A percentile compares a stretch with the other conserved stretches of the same genome.
These are phyloP conservation scores for Neonectria coccinea DNA, from an alignment of 2,329 filamentous ascomycete species.

Conservation along the genomic window DNA sequence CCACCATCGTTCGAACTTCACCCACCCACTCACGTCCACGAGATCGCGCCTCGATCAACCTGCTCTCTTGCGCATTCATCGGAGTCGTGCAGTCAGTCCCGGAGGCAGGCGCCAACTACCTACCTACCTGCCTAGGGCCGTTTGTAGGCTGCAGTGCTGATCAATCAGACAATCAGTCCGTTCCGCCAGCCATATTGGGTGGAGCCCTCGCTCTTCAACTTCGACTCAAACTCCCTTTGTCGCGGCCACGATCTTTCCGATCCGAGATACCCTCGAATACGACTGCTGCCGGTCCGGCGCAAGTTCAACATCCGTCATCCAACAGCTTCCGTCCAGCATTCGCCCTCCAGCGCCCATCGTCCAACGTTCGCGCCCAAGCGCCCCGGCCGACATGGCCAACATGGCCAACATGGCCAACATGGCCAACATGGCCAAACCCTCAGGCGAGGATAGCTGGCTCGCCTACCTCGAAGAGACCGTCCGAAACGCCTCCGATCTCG, in stretches of 20 bases:
- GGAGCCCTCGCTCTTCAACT: slow-evolving; percentile 9
- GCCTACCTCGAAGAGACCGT: slow-evolving; percentile 81
- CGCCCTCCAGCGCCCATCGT: background rate
- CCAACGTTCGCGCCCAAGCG: slow-evolving; percentile 19
- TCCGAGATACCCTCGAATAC: background rate
- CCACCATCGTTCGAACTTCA: slow-evolving; percentile 4
- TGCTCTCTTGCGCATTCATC: background rate
- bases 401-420: slow-evolving; percentile 57
- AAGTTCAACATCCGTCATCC: background rate
- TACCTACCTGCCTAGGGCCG: background rate
- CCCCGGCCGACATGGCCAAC: slow-evolving; percentile 39
- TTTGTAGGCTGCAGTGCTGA: slow-evolving; percentile 14
- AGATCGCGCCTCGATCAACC: background rate
- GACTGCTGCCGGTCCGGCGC: background rate
- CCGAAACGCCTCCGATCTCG: slow-evolving; percentile 69
- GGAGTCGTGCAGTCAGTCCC: background rate
- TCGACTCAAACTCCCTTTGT: slow-evolving; percentile 4
- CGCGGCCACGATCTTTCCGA: slow-evolving; percentile 3
- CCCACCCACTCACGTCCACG: slow-evolving; percentile 6
- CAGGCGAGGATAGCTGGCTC: slow-evolving; percentile 82
- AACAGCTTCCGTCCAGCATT: background rate
- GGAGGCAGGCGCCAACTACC: background rate
- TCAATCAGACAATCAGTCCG: slow-evolving; percentile 8
- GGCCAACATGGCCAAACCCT: slow-evolving; percentile 64
- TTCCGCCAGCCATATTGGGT: slow-evolving; percentile 8